Evolutionary conservation across 129 eudicot genomes (phyloP).

Genomic region (Artemisia annua): DNA sequence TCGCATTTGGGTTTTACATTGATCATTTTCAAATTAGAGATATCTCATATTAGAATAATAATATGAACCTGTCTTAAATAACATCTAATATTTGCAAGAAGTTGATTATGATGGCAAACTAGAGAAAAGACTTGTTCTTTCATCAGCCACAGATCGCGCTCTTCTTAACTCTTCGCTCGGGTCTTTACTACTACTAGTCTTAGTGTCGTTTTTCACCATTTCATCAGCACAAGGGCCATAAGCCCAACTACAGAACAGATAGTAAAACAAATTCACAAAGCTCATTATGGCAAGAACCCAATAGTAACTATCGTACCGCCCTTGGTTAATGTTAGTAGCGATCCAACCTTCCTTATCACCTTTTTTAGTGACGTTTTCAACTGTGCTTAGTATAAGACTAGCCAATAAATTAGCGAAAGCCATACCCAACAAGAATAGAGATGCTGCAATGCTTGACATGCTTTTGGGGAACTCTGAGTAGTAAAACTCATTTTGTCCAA

Average conservation of each 20-base stretch:
- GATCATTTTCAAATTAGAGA: conserved; percentile 17
- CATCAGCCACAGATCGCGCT: conserved; percentile 33
- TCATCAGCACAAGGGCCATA: conserved; percentile 53
- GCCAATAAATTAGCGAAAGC: conserved; percentile 47
- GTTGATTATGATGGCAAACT: conserved; percentile 33
- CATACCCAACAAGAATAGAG: conserved; percentile 49
- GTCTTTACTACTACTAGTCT: conserved; percentile 9
- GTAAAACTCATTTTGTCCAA: conserved; percentile 48
- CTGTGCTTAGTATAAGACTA: conserved; percentile 36
- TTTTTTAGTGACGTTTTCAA: conserved; percentile 31
- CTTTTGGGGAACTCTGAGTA: conserved; percentile 59
- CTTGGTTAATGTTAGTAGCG: conserved; percentile 45
- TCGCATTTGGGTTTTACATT: conserved; percentile 8
- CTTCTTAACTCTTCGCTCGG: conserved; percentile 28
- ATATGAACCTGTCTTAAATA: conserved; percentile 29
- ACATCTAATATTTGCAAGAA: conserved; percentile 21
- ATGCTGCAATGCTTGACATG: conserved; percentile 51
- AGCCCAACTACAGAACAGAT: conserved; percentile 41
- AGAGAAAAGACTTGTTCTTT: conserved; percentile 38
- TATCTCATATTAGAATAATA: background rate
- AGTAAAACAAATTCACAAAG: conserved; percentile 47
- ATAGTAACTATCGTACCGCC: conserved; percentile 51
- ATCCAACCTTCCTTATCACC: conserved; percentile 50
- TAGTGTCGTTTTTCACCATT: conserved; percentile 17
- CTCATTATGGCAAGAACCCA: conserved; percentile 54